A percentile compares a stretch with the other conserved stretches of the same genome.
Conservation (phyloP, 208 protist species). For the Trypanosomatidae sp. region DNA sequence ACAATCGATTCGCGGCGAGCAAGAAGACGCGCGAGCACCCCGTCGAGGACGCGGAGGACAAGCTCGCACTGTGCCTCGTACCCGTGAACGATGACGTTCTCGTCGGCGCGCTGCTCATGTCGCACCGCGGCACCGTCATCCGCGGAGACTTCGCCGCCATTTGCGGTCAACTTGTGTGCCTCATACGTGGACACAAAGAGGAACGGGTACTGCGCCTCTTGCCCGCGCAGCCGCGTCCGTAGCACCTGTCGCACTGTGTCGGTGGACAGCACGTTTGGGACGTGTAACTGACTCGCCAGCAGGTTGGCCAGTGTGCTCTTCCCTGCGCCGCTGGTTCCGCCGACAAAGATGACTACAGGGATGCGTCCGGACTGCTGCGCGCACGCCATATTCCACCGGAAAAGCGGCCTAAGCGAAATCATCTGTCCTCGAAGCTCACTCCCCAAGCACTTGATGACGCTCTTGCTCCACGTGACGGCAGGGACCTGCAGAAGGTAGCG, state of each 20-base stretch:
- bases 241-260: constrained; percentile 92
- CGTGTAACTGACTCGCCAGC: constrained; percentile 78
- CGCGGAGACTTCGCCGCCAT: neutral
- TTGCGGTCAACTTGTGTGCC: constrained; percentile 27
- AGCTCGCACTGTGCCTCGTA: constrained; percentile 26
- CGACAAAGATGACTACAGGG: constrained; percentile 85
- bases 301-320: constrained; percentile 89
- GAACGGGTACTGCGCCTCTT: constrained; percentile 33
- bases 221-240: constrained; percentile 32
- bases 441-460: constrained; percentile 18
- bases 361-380: constrained; percentile 46
- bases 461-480: constrained; percentile 6
- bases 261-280: constrained; percentile 88
- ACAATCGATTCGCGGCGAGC: constrained; percentile 38
- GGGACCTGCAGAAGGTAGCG: constrained; percentile 14
- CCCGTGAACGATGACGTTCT: constrained; percentile 1
- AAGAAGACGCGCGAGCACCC: constrained; percentile 12
- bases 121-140: neutral
- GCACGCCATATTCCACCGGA: constrained; percentile 39
- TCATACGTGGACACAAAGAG: constrained; percentile 73
- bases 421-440: constrained; percentile 45
- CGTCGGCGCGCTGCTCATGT: constrained; percentile 1
- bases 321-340: constrained; percentile 91
- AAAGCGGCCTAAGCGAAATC: constrained; percentile 38
- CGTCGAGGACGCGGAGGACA: constrained; percentile 14